A percentile compares a stretch with the other conserved stretches of the same genome.
Evolutionary conservation across 371 early-diverging fungal genomes (phyloP).

Genomic region (Actinomortierella ambigua): DNA sequence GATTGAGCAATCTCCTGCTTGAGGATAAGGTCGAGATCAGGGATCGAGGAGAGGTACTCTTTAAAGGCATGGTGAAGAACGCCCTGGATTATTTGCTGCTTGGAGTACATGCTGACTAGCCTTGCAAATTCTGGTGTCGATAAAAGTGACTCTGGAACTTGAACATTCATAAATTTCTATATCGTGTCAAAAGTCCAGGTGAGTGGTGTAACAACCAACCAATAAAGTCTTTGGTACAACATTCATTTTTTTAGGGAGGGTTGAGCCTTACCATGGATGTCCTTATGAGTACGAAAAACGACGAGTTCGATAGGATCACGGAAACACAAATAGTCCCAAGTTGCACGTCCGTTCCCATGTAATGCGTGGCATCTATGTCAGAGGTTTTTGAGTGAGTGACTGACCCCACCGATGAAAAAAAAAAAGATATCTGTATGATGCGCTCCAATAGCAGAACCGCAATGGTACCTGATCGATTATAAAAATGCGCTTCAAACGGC

Average conservation of each 20-base stretch:
- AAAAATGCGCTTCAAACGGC: constrained; percentile 27
- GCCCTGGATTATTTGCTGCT: constrained; percentile 14
- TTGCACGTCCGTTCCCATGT: constrained; percentile 27
- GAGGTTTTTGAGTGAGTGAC: no score
- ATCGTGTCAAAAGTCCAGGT: no score
- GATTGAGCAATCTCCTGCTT: constrained; percentile 32
- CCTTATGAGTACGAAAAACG: no score
- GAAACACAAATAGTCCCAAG: constrained; percentile 38
- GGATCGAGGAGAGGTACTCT: constrained; percentile 30
- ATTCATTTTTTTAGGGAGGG: no score
- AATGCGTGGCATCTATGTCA: constrained; percentile 17
- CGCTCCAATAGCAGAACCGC: no score
- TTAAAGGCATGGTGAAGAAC: constrained; percentile 33
- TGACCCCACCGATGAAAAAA: no score
- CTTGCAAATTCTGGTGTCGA: constrained; percentile 15
- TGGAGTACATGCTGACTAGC: constrained; percentile 16
- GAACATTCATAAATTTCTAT: constrained; percentile 31
- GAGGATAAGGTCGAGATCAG: constrained; percentile 24
- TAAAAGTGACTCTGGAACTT: constrained; percentile 11
- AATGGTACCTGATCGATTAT: constrained; percentile 21
- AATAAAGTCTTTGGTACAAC: no score
- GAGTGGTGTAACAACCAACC: no score
- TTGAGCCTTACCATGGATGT: no score
- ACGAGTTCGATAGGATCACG: background rate
- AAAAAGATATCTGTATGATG: no score